Conservation (phyloP, 805 yeast species). For the Nakazawaea holstii region DNA sequence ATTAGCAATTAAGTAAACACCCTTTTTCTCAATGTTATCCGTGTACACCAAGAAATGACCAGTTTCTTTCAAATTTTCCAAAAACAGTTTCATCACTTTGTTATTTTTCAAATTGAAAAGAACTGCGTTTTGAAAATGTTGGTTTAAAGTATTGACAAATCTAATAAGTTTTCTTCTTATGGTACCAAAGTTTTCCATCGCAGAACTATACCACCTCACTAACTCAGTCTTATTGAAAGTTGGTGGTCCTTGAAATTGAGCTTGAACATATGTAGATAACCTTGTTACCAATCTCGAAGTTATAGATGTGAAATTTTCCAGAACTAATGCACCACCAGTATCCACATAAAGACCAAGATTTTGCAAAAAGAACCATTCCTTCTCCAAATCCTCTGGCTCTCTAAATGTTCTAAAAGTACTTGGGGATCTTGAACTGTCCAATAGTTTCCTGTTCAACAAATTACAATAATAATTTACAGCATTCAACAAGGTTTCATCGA, state of each 20-base stretch:
- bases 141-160: constrained; percentile 61
- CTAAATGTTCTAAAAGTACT: constrained; percentile 75
- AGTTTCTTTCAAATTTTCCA: constrained; percentile 54
- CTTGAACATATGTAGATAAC: constrained; percentile 61
- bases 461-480: constrained; percentile 70
- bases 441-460: constrained; percentile 67
- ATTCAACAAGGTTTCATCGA: constrained; percentile 63
- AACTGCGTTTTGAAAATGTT: constrained; percentile 69
- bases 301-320: constrained; percentile 65
- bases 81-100: constrained; percentile 37
- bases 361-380: constrained; percentile 73
- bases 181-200: constrained; percentile 68
- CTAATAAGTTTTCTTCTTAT: constrained; percentile 78
- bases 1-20: constrained; percentile 78
- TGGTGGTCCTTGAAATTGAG: constrained; percentile 65
- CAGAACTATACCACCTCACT: constrained; percentile 61
- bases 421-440: constrained; percentile 64
- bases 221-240: constrained; percentile 32
- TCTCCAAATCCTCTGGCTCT: constrained; percentile 86
- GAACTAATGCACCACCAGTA: constrained; percentile 76
- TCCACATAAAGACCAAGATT: constrained; percentile 74
- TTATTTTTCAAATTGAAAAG: constrained; percentile 51
- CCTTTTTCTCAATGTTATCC: constrained; percentile 64
- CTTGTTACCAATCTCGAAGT: constrained; percentile 65
- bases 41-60: constrained; percentile 77